These are phyloP conservation scores for Ascochyta rabiei DNA, from an alignment of 2,329 filamentous ascomycete species.

Conservation along the genomic window DNA sequence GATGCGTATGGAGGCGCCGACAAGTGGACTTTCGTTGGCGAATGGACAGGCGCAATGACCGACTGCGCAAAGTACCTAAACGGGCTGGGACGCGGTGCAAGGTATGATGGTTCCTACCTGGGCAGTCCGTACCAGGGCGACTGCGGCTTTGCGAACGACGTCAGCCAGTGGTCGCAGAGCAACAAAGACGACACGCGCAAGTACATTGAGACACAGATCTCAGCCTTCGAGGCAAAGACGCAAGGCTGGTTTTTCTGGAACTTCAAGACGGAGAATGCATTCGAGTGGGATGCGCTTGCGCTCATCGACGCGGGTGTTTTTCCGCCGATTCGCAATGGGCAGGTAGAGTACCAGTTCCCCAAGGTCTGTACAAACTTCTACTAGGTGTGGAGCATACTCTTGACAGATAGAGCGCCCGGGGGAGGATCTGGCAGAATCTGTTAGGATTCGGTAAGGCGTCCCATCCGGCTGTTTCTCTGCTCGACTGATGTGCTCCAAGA, in stretches of 20 bases:
- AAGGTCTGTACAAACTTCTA: conserved; percentile 23
- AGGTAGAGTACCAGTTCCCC: conserved; percentile 31
- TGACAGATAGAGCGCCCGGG: not conserved
- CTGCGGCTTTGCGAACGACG: conserved; percentile 59
- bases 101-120: conserved; percentile 63
- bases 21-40: conserved; percentile 69
- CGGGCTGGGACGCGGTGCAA: conserved; percentile 64
- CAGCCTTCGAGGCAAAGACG: conserved; percentile 57
- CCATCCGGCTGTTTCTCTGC: not conserved
- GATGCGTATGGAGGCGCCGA: conserved; percentile 58
- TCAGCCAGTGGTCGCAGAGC: conserved; percentile 55
- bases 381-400: conserved; percentile 1
- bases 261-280: conserved; percentile 61
- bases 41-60: conserved; percentile 73
- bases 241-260: conserved; percentile 64
- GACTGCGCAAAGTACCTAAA: conserved; percentile 61
- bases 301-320: conserved; percentile 59
- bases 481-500: not conserved
- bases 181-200: conserved; percentile 55
- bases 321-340: conserved; percentile 41
- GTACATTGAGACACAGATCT: conserved; percentile 63
- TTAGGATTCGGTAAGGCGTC: not conserved
- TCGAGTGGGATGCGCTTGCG: conserved; percentile 61
- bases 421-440: no score
- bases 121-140: conserved; percentile 58